These are phyloP conservation scores for Spathaspora girioi DNA, from an alignment of 805 yeast species.

Conservation along the genomic window DNA sequence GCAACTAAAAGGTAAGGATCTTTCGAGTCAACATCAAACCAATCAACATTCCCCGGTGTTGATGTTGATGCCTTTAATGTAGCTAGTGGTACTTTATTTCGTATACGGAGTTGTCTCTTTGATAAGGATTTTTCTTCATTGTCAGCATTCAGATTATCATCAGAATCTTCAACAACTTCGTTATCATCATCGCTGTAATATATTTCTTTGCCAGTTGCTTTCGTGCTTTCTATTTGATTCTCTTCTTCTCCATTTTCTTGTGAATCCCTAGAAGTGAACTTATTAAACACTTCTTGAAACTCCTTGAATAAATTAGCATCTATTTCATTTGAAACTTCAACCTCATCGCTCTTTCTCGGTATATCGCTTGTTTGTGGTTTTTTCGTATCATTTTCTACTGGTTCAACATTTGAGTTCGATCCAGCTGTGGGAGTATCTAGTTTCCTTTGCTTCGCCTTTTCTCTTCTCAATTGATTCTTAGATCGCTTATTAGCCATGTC, in stretches of 20 bases:
- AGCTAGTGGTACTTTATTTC: slow-evolving; percentile 61
- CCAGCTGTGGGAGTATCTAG: slow-evolving; percentile 9
- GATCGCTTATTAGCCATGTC: slow-evolving; percentile 28
- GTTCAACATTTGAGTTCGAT: background rate
- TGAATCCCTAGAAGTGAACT: slow-evolving; percentile 5
- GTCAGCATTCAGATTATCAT: slow-evolving; percentile 11
- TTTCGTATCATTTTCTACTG: background rate
- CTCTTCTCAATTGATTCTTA: slow-evolving; percentile 54
- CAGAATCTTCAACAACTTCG: slow-evolving; percentile 14
- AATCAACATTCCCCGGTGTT: slow-evolving; percentile 74
- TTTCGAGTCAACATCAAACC: slow-evolving; percentile 82
- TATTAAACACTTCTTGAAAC: slow-evolving; percentile 18
- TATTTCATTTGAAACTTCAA: background rate
- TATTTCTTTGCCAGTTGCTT: slow-evolving; percentile 1
- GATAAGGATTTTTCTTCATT: slow-evolving; percentile 25
- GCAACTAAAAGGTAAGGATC: slow-evolving; percentile 68
- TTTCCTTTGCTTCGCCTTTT: slow-evolving; percentile 37
- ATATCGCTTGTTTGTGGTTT: slow-evolving; percentile 1
- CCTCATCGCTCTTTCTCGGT: background rate
- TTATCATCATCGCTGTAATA: slow-evolving; percentile 21
- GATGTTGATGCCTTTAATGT: slow-evolving; percentile 56
- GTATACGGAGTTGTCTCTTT: slow-evolving; percentile 49
- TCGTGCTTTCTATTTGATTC: background rate
- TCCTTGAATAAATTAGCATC: slow-evolving; percentile 13
- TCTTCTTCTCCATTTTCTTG: background rate